Evolutionary conservation across 148 eudicot genomes (phyloP).

Genomic region (Spergularia marina): DNA sequence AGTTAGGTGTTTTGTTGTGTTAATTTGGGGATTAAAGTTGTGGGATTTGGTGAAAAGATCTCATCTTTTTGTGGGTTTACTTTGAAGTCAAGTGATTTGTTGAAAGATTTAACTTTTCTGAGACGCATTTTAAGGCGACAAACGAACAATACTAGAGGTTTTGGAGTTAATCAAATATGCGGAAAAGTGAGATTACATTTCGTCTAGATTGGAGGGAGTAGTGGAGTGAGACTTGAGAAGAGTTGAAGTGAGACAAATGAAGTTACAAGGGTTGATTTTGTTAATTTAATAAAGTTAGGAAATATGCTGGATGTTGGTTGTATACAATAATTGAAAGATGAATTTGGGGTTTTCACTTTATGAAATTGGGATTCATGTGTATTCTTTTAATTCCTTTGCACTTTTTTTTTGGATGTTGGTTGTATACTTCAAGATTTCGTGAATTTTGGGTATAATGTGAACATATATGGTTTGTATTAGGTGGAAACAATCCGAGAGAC

Average conservation of each 20-base stretch:
- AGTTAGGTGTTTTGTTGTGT: neutral
- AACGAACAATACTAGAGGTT: no score
- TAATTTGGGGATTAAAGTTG: neutral
- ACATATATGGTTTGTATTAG: constrained; percentile 19
- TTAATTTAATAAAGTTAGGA: neutral
- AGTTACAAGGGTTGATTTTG: no score
- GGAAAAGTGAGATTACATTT: no score
- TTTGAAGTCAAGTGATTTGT: no score
- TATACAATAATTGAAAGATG: neutral
- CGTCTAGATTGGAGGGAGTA: no score
- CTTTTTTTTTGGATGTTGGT: neutral
- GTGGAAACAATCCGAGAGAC: constrained; percentile 49
- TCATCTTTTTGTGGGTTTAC: constrained; percentile 3
- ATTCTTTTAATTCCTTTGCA: neutral
- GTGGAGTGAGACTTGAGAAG: no score
- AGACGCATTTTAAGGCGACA: no score
- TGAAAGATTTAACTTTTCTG: no score
- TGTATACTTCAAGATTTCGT: neutral
- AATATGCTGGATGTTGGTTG: constrained; percentile 1
- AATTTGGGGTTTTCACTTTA: neutral
- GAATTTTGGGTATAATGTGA: neutral
- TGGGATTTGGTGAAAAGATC: neutral
- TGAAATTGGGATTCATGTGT: neutral
- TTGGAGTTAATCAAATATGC: no score
- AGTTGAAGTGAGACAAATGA: no score